Conservation (phyloP, 2,329 filamentous ascomycete genomes). For the Arthrobotrys pseudoclavata region DNA sequence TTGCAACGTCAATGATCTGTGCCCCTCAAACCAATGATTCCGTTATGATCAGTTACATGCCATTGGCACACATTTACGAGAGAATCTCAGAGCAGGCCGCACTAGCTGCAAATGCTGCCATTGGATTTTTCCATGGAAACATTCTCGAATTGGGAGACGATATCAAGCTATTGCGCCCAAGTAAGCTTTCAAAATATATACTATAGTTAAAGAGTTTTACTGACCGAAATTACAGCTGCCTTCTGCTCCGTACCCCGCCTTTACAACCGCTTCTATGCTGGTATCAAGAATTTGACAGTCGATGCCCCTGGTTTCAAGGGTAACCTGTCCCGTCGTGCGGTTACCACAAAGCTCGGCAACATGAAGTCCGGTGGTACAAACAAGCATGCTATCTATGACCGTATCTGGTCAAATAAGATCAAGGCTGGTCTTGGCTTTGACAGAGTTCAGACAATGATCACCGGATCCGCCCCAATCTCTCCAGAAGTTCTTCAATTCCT, state of each 20-base stretch:
- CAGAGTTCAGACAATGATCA: slow-evolving; percentile 79
- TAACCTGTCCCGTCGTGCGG: slow-evolving; percentile 81
- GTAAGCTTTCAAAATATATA: slow-evolving; percentile 64
- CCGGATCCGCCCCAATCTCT: slow-evolving; percentile 90
- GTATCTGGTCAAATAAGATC: slow-evolving; percentile 92
- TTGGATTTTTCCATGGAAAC: slow-evolving; percentile 96
- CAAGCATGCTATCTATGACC: slow-evolving; percentile 82
- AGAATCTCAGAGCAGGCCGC: slow-evolving; percentile 83
- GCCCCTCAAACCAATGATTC: slow-evolving; percentile 71
- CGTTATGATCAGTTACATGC: slow-evolving; percentile 85
- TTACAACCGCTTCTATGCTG: slow-evolving; percentile 89
- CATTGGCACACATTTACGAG: slow-evolving; percentile 93
- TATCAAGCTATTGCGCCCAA: slow-evolving; percentile 86
- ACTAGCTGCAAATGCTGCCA: slow-evolving; percentile 78
- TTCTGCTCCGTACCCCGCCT: slow-evolving; percentile 92
- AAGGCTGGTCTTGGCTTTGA: slow-evolving; percentile 85
- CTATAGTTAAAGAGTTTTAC: neutral
- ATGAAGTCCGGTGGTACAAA: slow-evolving; percentile 84
- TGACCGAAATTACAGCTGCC: slow-evolving; percentile 64
- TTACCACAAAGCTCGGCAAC: slow-evolving; percentile 82
- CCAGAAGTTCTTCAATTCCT: slow-evolving; percentile 90
- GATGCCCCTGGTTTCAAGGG: slow-evolving; percentile 85
- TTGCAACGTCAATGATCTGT: slow-evolving; percentile 70
- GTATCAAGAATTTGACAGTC: slow-evolving; percentile 82
- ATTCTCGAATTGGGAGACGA: slow-evolving; percentile 89